Conservation (phyloP, 768 basidiomycete species). For the Sistotremastrum suecicum region DNA sequence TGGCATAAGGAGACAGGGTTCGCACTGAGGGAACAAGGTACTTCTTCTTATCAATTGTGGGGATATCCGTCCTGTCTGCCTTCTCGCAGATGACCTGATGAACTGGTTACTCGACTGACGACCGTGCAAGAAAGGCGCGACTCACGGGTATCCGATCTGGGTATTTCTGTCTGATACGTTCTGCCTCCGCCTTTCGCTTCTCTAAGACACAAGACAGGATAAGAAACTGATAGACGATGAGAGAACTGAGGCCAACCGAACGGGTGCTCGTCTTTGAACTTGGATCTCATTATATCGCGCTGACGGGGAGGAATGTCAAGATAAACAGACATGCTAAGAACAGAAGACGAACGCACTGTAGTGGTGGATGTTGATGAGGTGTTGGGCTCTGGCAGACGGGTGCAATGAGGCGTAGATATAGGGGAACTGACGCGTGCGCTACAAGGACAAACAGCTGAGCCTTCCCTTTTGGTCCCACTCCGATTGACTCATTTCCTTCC, state of each 20-base stretch:
- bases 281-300: conserved; percentile 58
- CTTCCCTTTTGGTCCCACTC: too few relatives aligned
- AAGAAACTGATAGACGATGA: conserved; percentile 2
- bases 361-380: too few relatives aligned
- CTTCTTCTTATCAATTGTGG: conserved; percentile 99
- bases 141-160: conserved; percentile 94
- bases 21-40: conserved; percentile 94
- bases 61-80: conserved; percentile 95
- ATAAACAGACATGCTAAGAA: too few relatives aligned
- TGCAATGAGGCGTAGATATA: too few relatives aligned
- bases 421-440: too few relatives aligned
- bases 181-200: conserved; percentile 98
- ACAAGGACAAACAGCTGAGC: too few relatives aligned
- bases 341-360: too few relatives aligned
- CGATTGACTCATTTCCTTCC: too few relatives aligned
- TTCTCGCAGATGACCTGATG: conserved; percentile 98
- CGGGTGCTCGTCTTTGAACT: conserved; percentile 98
- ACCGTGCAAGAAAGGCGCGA: conserved; percentile 10
- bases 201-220: conserved; percentile 31
- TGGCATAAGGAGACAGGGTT: conserved; percentile 1
- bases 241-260: conserved; percentile 55
- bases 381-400: too few relatives aligned
- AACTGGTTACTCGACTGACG: conserved; percentile 1
- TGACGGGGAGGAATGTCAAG: neutral
- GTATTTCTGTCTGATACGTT: conserved; percentile 97